Evolutionary conservation across 129 eudicot species (phyloP).

Genomic region (Helianthus annuus): DNA sequence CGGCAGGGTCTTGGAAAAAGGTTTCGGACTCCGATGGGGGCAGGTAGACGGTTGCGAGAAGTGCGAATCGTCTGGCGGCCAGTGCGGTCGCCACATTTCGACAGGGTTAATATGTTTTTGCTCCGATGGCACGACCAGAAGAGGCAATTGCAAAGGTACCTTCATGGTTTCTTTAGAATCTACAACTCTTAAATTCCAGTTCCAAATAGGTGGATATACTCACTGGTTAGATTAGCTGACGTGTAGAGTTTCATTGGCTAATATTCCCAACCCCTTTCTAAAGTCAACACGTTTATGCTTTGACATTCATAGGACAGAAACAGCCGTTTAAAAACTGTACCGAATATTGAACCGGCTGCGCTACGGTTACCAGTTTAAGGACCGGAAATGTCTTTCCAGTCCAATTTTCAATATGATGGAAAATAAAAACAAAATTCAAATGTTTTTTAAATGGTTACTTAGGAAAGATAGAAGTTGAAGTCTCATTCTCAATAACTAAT

Average conservation of each 20-base stretch:
- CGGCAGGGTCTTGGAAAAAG: neutral
- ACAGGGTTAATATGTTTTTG: constrained; percentile 20
- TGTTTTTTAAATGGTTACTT: neutral
- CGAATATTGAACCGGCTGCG: no score
- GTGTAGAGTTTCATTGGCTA: neutral
- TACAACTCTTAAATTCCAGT: no score
- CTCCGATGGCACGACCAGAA: neutral
- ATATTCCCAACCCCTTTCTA: neutral
- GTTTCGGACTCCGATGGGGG: no score
- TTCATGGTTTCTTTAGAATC: no score
- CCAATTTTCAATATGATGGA: neutral
- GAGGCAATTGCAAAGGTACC: constrained; percentile 12
- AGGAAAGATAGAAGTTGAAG: neutral
- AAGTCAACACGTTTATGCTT: constrained; percentile 1
- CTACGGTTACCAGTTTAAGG: no score
- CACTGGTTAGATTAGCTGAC: constrained; percentile 10
- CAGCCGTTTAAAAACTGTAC: neutral
- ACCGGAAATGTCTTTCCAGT: no score
- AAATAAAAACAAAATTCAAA: neutral
- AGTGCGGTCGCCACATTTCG: neutral
- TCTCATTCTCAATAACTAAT: neutral
- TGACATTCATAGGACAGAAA: neutral
- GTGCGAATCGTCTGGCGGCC: constrained; percentile 3
- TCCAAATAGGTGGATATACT: neutral
- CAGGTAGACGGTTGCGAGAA: neutral